Evolutionary conservation across 2,329 filamentous ascomycete genomes (phyloP).

Genomic region (Fusarium mangiferae): DNA sequence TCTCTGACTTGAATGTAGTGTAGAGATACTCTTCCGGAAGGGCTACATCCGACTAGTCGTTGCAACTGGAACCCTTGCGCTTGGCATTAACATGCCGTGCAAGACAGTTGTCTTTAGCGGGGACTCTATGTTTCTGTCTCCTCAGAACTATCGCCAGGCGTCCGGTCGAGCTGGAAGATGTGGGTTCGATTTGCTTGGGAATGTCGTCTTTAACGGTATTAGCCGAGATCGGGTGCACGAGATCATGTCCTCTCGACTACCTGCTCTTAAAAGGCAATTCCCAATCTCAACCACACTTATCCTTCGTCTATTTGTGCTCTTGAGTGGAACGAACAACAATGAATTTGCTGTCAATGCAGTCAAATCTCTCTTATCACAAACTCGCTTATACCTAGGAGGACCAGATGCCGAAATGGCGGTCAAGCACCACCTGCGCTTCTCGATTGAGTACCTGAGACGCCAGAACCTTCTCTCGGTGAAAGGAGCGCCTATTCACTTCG

Average conservation of each 20-base stretch:
- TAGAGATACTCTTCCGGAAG: constrained; percentile 79
- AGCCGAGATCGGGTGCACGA: constrained; percentile 69
- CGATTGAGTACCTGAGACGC: constrained; percentile 79
- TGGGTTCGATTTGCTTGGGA: constrained; percentile 83
- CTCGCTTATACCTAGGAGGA: constrained; percentile 76
- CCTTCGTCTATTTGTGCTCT: constrained; percentile 72
- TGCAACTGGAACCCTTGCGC: constrained; percentile 78
- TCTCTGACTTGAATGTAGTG: constrained; percentile 49
- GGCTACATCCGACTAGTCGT: constrained; percentile 77
- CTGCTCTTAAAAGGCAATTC: constrained; percentile 81
- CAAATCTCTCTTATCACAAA: constrained; percentile 75
- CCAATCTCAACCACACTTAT: constrained; percentile 79
- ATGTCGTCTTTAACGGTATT: constrained; percentile 81
- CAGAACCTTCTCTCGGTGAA: constrained; percentile 70
- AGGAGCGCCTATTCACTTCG: constrained; percentile 77
- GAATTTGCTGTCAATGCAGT: constrained; percentile 70
- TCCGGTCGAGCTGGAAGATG: constrained; percentile 82
- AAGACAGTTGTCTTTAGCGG: constrained; percentile 83
- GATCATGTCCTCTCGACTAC: constrained; percentile 77
- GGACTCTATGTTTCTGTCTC: constrained; percentile 77
- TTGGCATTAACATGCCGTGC: constrained; percentile 87
- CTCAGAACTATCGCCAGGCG: constrained; percentile 80
- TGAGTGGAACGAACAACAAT: constrained; percentile 73
- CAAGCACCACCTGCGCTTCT: constrained; percentile 81
- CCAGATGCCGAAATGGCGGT: constrained; percentile 74